Evolutionary conservation across 2,329 filamentous ascomycete genomes (phyloP).

Genomic region (Paraphoma chrysanthemicola): DNA sequence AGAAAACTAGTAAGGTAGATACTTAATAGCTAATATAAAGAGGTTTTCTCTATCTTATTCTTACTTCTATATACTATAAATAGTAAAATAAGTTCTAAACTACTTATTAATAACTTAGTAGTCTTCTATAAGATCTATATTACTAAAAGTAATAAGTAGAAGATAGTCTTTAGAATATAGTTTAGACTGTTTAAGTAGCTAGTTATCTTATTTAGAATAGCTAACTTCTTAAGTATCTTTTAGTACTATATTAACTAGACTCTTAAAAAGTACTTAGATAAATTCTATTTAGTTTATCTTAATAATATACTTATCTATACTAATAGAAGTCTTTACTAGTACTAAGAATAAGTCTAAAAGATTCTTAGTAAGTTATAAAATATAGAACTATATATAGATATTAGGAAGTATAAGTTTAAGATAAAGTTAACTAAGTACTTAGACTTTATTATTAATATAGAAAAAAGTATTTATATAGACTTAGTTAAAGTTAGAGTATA

Average conservation of each 20-base stretch:
- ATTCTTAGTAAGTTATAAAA: background rate
- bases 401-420: background rate
- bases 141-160: slow-evolving; percentile 7
- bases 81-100: too few relatives aligned
- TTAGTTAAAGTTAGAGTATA: too few relatives aligned
- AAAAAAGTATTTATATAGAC: too few relatives aligned
- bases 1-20: too few relatives aligned
- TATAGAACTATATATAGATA: background rate
- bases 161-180: slow-evolving; percentile 2
- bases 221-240: too few relatives aligned
- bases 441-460: background rate
- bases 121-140: background rate
- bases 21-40: too few relatives aligned
- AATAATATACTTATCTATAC: background rate
- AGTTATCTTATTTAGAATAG: too few relatives aligned
- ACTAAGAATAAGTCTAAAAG: background rate
- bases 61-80: too few relatives aligned
- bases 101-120: background rate
- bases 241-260: too few relatives aligned
- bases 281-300: background rate
- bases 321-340: background rate
- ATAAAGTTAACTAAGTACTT: background rate
- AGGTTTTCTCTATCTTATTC: too few relatives aligned
- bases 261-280: too few relatives aligned
- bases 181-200: too few relatives aligned